Evolutionary conservation across 2,329 filamentous ascomycete species (phyloP), one percentile per base, ranked within the genome.

Genomic region (Harringtonia lauricola): DNA sequence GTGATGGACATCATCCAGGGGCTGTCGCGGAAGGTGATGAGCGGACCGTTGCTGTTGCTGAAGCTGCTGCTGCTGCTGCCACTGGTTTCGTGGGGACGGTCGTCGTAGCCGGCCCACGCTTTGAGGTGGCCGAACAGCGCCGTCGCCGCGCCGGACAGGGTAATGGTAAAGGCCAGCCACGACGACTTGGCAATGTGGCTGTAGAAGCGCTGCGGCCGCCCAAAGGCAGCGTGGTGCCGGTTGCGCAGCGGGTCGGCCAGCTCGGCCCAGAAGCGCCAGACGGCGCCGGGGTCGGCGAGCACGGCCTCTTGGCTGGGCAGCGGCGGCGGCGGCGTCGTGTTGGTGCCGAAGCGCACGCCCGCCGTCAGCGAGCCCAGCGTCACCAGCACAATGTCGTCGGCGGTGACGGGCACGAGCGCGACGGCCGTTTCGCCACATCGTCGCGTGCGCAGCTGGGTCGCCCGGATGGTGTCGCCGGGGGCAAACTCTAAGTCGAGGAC

Each of bases 201-300:
- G 50, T 56, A 62, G 50, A 67, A 67, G 37, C 59, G 60, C 29
- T 59, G 56, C 0, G 64, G 62, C 35, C 61, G 60, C 9, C 64
- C 63, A 42, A 65, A 62, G 1, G 52, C 54, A 5, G 52, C 43
- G 37, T 54, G 39, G 37, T 61, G 40, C 6, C 34, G 37, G 17
- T 51, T 51, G 8, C 17, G 5, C 9, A 15, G 9, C 10, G 49
- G 60, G 2, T 56, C 57, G 13, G 55, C 55, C 15, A 65, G 52
- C 9, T 57, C 52, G 3, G 55, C 44, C 64, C 63, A 66, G 4
- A 65, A 52, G 3, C 55, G 50, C 62, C 62, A 65, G 28, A 60
- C 59, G 24, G 58, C 58, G 42, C 62, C 60, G 0, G 59, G 57
- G n/a, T 61, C 54, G 8, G 56, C 48, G 14, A 51, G 26, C 4